A percentile compares a stretch with the other conserved stretches of the same genome.
These are phyloP conservation scores for Jaenimonas drosophilae DNA, from an alignment of 208 protist genomes.

Conservation along the genomic window DNA sequence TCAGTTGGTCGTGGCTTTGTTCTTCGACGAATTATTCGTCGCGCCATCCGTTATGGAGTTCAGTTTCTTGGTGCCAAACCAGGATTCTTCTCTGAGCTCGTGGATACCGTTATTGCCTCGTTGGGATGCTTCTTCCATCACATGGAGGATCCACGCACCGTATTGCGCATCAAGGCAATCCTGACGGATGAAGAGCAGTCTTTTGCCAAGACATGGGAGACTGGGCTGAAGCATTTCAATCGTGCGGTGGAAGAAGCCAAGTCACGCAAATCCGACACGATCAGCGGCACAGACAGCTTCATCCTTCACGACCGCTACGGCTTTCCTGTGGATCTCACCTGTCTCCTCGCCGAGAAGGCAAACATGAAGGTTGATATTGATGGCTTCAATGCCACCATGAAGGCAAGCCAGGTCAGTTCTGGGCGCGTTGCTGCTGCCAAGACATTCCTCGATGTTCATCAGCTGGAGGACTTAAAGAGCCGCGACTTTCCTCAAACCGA, in stretches of 20 bases:
- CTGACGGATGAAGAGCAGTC: conserved; percentile 94
- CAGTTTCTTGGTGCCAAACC: conserved; percentile 91
- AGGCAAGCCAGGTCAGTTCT: conserved; percentile 52
- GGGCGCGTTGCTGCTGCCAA: conserved; percentile 65
- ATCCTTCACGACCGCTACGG: conserved; percentile 95
- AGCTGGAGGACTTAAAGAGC: conserved; percentile 79
- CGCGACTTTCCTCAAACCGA: conserved; percentile 80
- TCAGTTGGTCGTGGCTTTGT: conserved; percentile 95
- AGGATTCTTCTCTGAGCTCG: conserved; percentile 93
- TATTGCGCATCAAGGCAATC: conserved; percentile 85
- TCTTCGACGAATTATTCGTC: conserved; percentile 96
- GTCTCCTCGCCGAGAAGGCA: conserved; percentile 95
- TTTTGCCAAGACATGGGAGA: conserved; percentile 94
- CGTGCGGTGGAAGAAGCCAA: conserved; percentile 58
- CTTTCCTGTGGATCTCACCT: conserved; percentile 98
- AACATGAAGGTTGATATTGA: conserved; percentile 81
- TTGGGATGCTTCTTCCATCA: conserved; percentile 94
- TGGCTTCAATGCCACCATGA: conserved; percentile 80
- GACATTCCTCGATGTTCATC: conserved; percentile 76
- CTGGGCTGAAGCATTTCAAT: conserved; percentile 92
- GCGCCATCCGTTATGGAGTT: conserved; percentile 94
- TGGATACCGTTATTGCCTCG: conserved; percentile 81
- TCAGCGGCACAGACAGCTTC: conserved; percentile 88
- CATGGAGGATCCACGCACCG: conserved; percentile 62
- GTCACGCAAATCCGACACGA: conserved; percentile 36